Evolutionary conservation across 192 early-diverging fungal species (phyloP), one percentile per base, ranked within the genome.

Genomic region (Coemansia asiatica): DNA sequence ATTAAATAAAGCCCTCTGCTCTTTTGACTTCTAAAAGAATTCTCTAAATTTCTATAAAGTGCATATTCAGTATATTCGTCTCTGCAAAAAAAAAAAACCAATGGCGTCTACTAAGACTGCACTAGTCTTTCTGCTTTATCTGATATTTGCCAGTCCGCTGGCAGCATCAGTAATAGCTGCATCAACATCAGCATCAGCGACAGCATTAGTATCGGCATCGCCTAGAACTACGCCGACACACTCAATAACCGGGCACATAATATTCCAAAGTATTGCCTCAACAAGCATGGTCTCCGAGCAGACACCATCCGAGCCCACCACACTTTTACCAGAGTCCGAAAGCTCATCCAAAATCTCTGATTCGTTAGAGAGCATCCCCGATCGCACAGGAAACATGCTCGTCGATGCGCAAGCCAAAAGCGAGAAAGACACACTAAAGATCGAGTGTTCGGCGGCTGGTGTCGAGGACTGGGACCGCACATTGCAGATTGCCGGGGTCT

Each of bases 401-500:
- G 19, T 59, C 27, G 29, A 29, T 4, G 44, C 26, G 36, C 35
- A 68, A 15, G 49, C 40, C 0, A 15, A 36, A 12, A 36, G 8
- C 35, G 35, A 36, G 13, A 36, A 33, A 6, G 36, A 35, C 1
- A 36, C 54, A 36, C 58, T 49, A 38, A 61, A 26, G 13, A 50
- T 49, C 26, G 78, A 75, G 33, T 81, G 78, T 18, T 40, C 67
- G 54, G 69, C 73, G 0, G 40, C 67, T 0, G 79, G 74, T 0
- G 79, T 77, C 10, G 75, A 76, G 35, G 68, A 68, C 49, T 82
- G 79, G 79, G 70, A 82, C 70, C 60, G 59, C 18, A 31, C 28
- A 0, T 51, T 88, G 47, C 88, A 88, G 51, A 69, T 88, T 26
- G 75, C 67, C 55, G 81, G 71, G 0, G 72, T 87, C 29, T 84